Evolutionary conservation across 164 flowering plant species (phyloP), one percentile per base, ranked within the genome.

Genomic region (Vitis rupestris): DNA sequence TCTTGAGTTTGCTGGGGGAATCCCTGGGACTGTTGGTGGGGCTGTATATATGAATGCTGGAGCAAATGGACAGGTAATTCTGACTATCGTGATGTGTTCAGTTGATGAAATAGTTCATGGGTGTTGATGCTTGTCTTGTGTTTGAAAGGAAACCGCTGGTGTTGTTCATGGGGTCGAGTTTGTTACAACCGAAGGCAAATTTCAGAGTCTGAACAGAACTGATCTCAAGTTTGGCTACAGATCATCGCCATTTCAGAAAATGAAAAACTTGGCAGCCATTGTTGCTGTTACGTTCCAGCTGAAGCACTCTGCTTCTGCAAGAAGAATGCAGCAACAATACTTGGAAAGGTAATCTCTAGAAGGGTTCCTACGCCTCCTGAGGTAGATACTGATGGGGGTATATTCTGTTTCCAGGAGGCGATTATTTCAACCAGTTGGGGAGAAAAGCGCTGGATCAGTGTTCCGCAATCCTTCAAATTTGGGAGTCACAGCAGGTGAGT

Each of bases 11-110:
- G 83, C 87, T 15, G 83, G 72, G 29, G 90, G 87, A 14, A 72
- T 87, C 70, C 88, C 86, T n/a, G 84, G 82, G 3, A 84, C 84
- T 15, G 84, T 83, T 0, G 83, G 88, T 1, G 84, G 87, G 50
- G 88, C 88, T 50, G 67, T 67, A 48, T 87, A 68, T 59, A 84
- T 84, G 88, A 87, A 83, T 75, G 88, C 87, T 10, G 90, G 90
- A 49, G 86, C 86, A 13, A 74, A 81, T 74, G 80, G 84, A 9
- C 85, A 85, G 80, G 86, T 80, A 64, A 37, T 30, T 59, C 3
- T 14, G 23, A 53, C 48, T 15, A 15, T 53, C 17, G 12, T n/a
- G 30, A 23, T 51, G 16, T 19, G 13, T 61, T 31, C 29, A 37
- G 31, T 53, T 8, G 19, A 17, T 13, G 1, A 52, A 17, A 44